Evolutionary conservation across 2,329 filamentous ascomycete genomes (phyloP), one percentile per base, ranked within the genome.

Genomic region (Capronia epimyces): DNA sequence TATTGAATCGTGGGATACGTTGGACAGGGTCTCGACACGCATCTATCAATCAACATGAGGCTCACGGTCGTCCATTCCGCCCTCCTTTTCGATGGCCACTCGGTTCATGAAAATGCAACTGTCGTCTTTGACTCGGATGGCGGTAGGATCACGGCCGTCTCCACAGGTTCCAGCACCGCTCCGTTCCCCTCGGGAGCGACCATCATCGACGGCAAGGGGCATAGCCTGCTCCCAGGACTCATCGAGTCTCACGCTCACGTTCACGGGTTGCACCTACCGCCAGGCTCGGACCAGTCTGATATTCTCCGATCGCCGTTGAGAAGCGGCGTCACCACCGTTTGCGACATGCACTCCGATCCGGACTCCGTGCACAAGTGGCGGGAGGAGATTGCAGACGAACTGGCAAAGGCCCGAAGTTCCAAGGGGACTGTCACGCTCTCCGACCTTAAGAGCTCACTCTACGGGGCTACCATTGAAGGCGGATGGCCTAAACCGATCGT

Each of bases 391-490:
- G 52, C 52, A 9, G 49, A 56, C 2, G 57, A 60, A 31, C 18
- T 58, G n/a, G 49, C 44, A 21, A 15, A 51, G 20, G 59, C 56
- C 18, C 55, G 25, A 45, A 51, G 48, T 22, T 31, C 34, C 9
- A 40, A 49, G 13, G 48, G 53, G 9, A 51, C 43, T n/a, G 59
- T 61, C 18, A 46, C 46, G n/a, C 27, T 60, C n/a, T 50, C 55
- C 10, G 71, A 75, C 49, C 69, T 77, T 59, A 78, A 77, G 58
- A 75, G 69, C 1, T 70, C 71, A 1, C 71, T 73, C 9, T 67
- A 71, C 55, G 69, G 71, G 0, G 76, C 76, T 3, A 78, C 75
- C 0, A 71, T 79, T 25, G 68, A 75, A 3, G 74, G 71, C 31
- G 76, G 76, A 2, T 79, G 76, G 76, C 76, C 76, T 65, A 75